These are phyloP conservation scores for Acanthamoeba sp. DNA, from an alignment of 208 protist species.

Conservation along the genomic window DNA sequence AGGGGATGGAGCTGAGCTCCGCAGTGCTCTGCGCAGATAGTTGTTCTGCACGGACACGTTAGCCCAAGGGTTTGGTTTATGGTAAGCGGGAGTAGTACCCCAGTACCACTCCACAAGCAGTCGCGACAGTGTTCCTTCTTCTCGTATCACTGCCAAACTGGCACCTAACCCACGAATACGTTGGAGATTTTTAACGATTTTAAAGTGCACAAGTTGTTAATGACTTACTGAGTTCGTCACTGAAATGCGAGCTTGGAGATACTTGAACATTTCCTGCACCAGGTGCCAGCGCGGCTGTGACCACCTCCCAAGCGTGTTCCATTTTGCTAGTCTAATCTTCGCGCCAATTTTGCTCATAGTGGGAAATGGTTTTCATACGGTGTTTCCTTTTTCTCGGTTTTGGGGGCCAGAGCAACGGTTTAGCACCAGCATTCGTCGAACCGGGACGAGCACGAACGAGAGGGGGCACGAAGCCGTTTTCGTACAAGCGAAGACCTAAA, in stretches of 20 bases:
- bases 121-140: not conserved
- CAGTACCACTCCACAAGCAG: constrained; percentile 52
- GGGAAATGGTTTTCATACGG: too few species aligned
- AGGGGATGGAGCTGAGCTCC: not conserved
- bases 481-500: not conserved
- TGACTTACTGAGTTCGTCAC: too few species aligned
- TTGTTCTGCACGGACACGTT: not conserved
- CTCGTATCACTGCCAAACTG: not conserved
- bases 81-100: not conserved
- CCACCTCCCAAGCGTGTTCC: constrained; percentile 20
- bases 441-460: not conserved
- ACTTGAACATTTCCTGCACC: not conserved
- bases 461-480: not conserved
- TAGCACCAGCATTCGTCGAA: not conserved
- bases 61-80: not conserved
- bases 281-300: not conserved
- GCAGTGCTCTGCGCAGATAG: not conserved
- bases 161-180: not conserved
- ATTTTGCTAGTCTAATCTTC: not conserved
- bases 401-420: too few species aligned
- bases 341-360: not conserved
- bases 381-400: too few species aligned
- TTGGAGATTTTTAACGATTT: too few species aligned
- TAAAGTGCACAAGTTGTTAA: too few species aligned
- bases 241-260: not conserved